A percentile compares a stretch with the other conserved stretches of the same genome.
Evolutionary conservation across 257 asterid species (phyloP).

Genomic region (Avicennia marina): DNA sequence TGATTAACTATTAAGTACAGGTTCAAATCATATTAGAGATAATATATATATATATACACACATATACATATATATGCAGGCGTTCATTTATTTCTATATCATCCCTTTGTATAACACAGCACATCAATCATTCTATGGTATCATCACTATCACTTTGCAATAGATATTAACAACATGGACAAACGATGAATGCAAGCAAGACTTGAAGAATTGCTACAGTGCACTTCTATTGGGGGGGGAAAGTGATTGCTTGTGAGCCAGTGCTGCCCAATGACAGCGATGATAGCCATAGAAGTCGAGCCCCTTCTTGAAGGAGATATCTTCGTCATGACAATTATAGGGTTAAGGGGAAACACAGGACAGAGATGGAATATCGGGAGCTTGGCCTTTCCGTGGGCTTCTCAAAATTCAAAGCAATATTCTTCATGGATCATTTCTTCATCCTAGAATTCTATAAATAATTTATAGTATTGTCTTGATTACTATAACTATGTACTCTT

Average conservation of each 20-base stretch:
- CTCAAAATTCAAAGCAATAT: neutral
- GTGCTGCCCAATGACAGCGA: constrained; percentile 22
- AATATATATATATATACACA: too few species aligned
- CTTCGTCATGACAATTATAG: constrained; percentile 29
- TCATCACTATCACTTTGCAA: constrained; percentile 10
- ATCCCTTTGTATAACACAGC: too few species aligned
- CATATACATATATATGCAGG: too few species aligned
- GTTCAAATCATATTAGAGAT: too few species aligned
- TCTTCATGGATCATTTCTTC: constrained; percentile 15
- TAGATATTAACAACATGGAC: constrained; percentile 27
- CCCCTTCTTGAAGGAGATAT: constrained; percentile 31
- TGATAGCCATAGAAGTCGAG: constrained; percentile 23
- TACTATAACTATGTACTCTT: neutral
- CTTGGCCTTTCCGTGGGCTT: constrained; percentile 20
- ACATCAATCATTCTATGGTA: too few species aligned
- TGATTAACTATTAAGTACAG: too few species aligned
- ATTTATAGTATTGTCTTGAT: neutral
- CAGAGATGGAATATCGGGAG: constrained; percentile 21
- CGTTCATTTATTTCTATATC: too few species aligned
- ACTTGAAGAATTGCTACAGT: constrained; percentile 15
- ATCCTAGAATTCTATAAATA: constrained; percentile 24
- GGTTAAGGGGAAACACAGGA: constrained; percentile 25
- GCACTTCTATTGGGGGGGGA: constrained; percentile 26
- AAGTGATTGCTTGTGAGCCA: constrained; percentile 25
- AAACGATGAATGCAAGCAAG: constrained; percentile 20